Evolutionary conservation across 2,329 filamentous ascomycete genomes (phyloP).

Genomic region (Lachnellula subtilissima): DNA sequence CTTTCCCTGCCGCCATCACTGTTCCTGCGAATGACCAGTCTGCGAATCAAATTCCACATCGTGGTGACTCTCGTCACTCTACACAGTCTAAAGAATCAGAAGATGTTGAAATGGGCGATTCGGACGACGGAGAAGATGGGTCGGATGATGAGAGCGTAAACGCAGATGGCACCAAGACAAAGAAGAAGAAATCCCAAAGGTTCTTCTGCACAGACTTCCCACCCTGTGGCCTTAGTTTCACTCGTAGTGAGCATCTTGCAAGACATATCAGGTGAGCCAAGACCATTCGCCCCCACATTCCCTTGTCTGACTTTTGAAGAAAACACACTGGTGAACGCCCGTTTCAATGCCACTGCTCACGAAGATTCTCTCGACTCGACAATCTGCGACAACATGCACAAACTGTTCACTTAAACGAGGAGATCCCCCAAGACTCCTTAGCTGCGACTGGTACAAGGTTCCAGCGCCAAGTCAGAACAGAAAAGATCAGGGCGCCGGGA

Average conservation of each 20-base stretch:
- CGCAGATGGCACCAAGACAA: conserved; percentile 62
- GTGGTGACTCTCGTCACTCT: conserved; percentile 57
- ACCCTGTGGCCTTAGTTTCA: conserved; percentile 91
- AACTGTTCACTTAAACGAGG: conserved; percentile 95
- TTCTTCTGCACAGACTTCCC: conserved; percentile 97
- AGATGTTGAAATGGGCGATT: conserved; percentile 74
- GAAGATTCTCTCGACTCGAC: conserved; percentile 88
- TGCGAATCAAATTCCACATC: conserved; percentile 40
- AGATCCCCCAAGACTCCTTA: conserved; percentile 89
- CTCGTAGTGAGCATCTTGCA: conserved; percentile 89
- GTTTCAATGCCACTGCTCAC: conserved; percentile 91
- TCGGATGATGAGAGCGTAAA: conserved; percentile 63
- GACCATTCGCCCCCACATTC: background rate
- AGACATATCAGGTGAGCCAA: conserved; percentile 76
- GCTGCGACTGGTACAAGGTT: conserved; percentile 90
- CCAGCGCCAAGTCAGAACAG: conserved; percentile 85
- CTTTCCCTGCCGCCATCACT: conserved; percentile 48
- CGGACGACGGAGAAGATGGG: conserved; percentile 54
- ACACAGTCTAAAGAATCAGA: conserved; percentile 57
- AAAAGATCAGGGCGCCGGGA: conserved; percentile 70
- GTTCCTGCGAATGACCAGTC: conserved; percentile 42
- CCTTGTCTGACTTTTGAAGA: conserved; percentile 42
- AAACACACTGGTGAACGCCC: conserved; percentile 98
- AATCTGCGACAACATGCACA: conserved; percentile 96
- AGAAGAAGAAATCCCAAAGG: conserved; percentile 94